A percentile compares a stretch with the other conserved stretches of the same genome.
These are phyloP conservation scores for Salix dunnii DNA, from an alignment of 345 rosid genomes.

Conservation along the genomic window DNA sequence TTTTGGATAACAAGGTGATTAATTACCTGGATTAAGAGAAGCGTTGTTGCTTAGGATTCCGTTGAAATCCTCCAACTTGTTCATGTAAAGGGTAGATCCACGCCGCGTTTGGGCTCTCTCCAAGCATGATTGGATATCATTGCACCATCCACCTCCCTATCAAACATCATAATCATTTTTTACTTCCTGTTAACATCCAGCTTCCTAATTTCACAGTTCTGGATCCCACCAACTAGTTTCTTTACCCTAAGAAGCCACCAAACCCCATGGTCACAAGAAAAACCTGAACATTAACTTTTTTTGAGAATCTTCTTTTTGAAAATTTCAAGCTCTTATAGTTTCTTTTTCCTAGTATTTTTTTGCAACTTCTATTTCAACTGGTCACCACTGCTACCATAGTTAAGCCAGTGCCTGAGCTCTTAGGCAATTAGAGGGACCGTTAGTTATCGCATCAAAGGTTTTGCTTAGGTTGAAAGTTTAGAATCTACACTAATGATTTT, in stretches of 20 bases:
- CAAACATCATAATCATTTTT: neutral
- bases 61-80: constrained; percentile 54
- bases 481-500: neutral
- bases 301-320: too few relatives aligned
- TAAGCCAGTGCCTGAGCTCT: too few relatives aligned
- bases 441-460: neutral
- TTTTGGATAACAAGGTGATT: neutral
- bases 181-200: neutral
- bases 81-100: constrained; percentile 81
- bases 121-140: constrained; percentile 67
- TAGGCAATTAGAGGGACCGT: too few relatives aligned
- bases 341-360: too few relatives aligned
- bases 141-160: constrained; percentile 99
- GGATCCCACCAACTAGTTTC: neutral
- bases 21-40: constrained; percentile 76
- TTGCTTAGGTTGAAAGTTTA: neutral
- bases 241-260: too few relatives aligned
- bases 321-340: too few relatives aligned
- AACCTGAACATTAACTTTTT: too few relatives aligned
- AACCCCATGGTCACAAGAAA: too few relatives aligned
- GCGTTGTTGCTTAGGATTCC: constrained; percentile 84
- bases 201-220: neutral
- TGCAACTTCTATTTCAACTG: too few relatives aligned
- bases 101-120: constrained; percentile 68
- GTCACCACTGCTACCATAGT: too few relatives aligned